A percentile compares a stretch with the other conserved stretches of the same genome.
Evolutionary conservation across 345 rosid species (phyloP).

Genomic region (Ceriops decandra): DNA sequence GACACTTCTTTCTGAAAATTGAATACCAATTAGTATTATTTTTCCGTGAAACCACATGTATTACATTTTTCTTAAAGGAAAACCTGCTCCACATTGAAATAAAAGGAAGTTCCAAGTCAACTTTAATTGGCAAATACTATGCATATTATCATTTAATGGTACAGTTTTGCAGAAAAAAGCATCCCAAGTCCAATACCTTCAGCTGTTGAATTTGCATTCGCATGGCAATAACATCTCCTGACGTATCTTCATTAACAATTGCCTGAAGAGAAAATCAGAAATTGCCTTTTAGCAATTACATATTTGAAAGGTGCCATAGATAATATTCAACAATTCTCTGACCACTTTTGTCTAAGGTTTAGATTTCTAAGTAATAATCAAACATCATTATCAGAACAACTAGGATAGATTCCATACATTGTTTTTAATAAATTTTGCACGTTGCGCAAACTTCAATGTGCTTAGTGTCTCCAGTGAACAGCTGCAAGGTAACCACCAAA

Average conservation of each 20-base stretch:
- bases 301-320: too few species aligned
- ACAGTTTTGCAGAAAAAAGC: neutral
- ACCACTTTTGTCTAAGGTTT: too few species aligned
- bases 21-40: neutral
- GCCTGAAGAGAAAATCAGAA: conserved; percentile 46
- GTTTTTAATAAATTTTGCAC: conserved; percentile 94
- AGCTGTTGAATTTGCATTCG: conserved; percentile 91
- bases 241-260: conserved; percentile 92
- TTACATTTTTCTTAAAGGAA: neutral
- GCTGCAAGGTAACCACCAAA: conserved; percentile 39
- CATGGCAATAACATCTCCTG: conserved; percentile 95
- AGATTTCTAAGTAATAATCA: neutral
- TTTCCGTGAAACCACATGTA: neutral
- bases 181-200: conserved; percentile 46
- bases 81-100: neutral
- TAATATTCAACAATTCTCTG: too few species aligned
- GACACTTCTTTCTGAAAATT: conserved; percentile 77
- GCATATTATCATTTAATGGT: neutral
- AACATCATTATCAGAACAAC: neutral
- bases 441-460: conserved; percentile 98
- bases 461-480: conserved; percentile 90
- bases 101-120: neutral
- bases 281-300: neutral
- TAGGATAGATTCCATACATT: conserved; percentile 49
- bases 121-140: neutral